Percentiles rank a stretch among this genome's conserved stretches.
Conservation (phyloP, 2,329 filamentous ascomycete species). For the Colletotrichum lentis region DNA sequence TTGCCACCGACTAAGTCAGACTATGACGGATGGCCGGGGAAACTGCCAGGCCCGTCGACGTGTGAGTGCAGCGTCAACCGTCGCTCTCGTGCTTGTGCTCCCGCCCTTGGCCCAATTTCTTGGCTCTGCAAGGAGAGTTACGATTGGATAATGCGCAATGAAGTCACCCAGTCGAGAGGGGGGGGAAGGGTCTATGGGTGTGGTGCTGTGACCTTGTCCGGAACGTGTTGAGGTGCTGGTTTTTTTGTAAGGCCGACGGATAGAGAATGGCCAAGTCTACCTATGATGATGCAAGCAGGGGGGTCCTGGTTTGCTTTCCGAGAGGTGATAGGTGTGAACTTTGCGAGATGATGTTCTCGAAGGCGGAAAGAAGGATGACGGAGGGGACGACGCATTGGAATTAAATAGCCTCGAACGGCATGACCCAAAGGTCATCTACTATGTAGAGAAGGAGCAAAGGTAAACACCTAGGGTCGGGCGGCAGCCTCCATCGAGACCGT, state of each 20-base stretch:
- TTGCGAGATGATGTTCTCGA: background rate
- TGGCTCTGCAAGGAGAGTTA: background rate
- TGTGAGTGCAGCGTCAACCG: background rate
- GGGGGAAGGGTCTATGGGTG: background rate
- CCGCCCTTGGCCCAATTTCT: background rate
- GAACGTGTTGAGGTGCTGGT: background rate
- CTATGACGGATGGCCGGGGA: slow-evolving; percentile 11
- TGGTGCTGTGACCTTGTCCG: background rate
- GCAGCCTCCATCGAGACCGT: background rate
- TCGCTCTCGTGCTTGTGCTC: background rate
- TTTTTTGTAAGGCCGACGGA: slow-evolving; percentile 9
- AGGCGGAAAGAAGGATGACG: slow-evolving; percentile 2
- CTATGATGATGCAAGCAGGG: slow-evolving; percentile 26
- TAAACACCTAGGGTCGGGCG: background rate
- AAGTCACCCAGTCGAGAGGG: slow-evolving; percentile 14
- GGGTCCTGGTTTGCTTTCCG: background rate
- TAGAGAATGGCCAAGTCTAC: background rate
- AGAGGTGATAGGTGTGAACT: background rate
- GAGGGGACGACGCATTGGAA: background rate
- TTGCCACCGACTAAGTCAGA: slow-evolving; percentile 17
- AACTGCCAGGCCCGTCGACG: background rate
- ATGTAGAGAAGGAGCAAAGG: no score
- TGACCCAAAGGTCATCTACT: no score
- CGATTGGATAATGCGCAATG: slow-evolving; percentile 18
- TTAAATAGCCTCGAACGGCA: background rate